Percentiles rank a stretch among this genome's conserved stretches.
These are phyloP conservation scores for Austropuccinia psidii DNA, from an alignment of 1,284 basidiomycete genomes.

Conservation along the genomic window DNA sequence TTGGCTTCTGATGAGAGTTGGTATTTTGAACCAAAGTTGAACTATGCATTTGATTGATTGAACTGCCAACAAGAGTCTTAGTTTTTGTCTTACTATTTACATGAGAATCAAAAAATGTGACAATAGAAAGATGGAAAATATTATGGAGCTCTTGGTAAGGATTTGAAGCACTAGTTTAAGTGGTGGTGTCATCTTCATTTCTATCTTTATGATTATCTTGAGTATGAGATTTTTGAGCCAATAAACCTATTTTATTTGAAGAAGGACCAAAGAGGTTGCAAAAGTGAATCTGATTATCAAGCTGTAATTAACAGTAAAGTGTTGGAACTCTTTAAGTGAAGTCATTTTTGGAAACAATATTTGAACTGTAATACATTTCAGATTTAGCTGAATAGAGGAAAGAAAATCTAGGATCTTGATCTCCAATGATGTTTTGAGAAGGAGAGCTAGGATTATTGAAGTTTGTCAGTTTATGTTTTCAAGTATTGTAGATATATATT, in stretches of 20 bases:
- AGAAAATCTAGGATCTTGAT: constrained; percentile 39
- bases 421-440: background rate
- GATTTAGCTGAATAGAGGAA: constrained; percentile 64
- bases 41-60: constrained; percentile 37
- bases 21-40: too few relatives aligned
- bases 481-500: constrained; percentile 67
- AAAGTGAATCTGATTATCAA: constrained; percentile 81
- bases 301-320: constrained; percentile 67
- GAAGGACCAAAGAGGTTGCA: constrained; percentile 86
- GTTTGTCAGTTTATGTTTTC: constrained; percentile 62
- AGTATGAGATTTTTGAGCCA: background rate
- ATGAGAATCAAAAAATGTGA: constrained; percentile 97
- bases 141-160: constrained; percentile 97
- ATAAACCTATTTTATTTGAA: constrained; percentile 48
- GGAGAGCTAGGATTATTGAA: constrained; percentile 39
- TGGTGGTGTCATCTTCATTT: constrained; percentile 36
- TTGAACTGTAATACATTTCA: constrained; percentile 69
- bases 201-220: constrained; percentile 31
- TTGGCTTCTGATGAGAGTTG: background rate
- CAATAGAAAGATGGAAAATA: constrained; percentile 91
- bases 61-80: constrained; percentile 16
- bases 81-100: constrained; percentile 54
- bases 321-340: constrained; percentile 84
- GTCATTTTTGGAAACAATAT: constrained; percentile 75
- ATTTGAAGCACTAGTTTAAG: constrained; percentile 50